A percentile compares a stretch with the other conserved stretches of the same genome.
Evolutionary conservation across 2,329 filamentous ascomycete species (phyloP).

Genomic region (Aspergillus neoniger): DNA sequence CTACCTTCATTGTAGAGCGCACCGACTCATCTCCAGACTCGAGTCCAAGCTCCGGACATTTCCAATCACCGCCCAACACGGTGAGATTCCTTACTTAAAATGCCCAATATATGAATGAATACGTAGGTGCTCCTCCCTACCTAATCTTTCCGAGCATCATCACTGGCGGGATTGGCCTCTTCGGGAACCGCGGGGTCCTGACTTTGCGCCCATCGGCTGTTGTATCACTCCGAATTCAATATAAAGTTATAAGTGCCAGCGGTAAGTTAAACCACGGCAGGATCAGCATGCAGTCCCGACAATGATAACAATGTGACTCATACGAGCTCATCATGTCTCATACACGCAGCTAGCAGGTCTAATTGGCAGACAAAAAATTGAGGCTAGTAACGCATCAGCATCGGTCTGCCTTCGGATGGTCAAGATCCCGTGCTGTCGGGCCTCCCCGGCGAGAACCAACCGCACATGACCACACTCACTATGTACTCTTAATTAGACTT

Average conservation of each 20-base stretch:
- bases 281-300: background rate
- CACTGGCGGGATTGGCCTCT: background rate
- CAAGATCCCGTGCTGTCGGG: background rate
- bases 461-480: background rate
- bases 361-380: background rate
- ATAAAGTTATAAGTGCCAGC: no score
- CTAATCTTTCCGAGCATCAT: background rate
- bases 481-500: no score
- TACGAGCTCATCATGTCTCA: background rate
- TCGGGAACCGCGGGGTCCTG: background rate
- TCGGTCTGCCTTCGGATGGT: background rate
- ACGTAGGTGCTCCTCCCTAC: background rate
- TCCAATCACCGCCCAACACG: background rate
- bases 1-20: no score
- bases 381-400: background rate
- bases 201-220: background rate
- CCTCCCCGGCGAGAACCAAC: background rate
- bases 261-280: no score
- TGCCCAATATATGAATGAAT: no score
- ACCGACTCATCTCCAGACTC: no score
- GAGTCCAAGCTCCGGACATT: background rate
- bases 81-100: background rate
- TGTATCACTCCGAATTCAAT: background rate
- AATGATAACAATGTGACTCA: background rate
- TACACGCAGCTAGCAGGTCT: background rate